Conservation (phyloP, 108 stramenopile genomes). For the Nitzschia sp. region DNA sequence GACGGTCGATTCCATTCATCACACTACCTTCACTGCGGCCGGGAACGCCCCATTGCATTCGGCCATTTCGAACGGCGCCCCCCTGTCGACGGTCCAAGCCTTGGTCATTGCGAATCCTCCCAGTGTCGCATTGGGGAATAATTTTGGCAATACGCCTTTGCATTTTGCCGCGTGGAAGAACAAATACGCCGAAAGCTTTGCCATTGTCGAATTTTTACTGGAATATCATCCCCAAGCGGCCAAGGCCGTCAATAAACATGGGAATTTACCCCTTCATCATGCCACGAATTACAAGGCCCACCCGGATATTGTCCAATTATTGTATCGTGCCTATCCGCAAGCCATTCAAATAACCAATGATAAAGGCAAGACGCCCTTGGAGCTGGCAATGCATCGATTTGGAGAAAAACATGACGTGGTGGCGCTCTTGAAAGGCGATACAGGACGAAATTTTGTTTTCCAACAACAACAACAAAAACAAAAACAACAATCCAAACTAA, state of each 20-base stretch:
- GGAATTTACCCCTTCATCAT: slow-evolving; percentile 11
- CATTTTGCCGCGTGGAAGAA: slow-evolving; percentile 20
- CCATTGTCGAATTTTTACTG: slow-evolving; percentile 8
- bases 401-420: slow-evolving; percentile 13
- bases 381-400: slow-evolving; percentile 6
- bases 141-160: slow-evolving; percentile 11
- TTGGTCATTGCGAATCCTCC: slow-evolving; percentile 1
- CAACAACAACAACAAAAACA: too few species aligned
- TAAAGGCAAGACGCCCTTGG: slow-evolving; percentile 15
- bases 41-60: slow-evolving; percentile 11
- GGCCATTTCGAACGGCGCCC: slow-evolving; percentile 11
- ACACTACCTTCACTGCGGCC: slow-evolving; percentile 6
- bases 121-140: slow-evolving; percentile 1
- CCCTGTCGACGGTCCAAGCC: slow-evolving; percentile 1
- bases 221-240: slow-evolving; percentile 15
- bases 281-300: slow-evolving; percentile 10
- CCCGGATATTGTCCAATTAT: slow-evolving; percentile 2
- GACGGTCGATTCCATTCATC: slow-evolving; percentile 13
- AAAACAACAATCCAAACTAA: too few species aligned
- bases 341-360: not conserved
- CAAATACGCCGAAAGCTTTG: not conserved
- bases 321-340: slow-evolving; percentile 9
- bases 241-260: slow-evolving; percentile 2
- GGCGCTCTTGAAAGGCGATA: slow-evolving; percentile 4
- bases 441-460: not conserved